Base-by-base conservation (phyloP, 1,284 basidiomycete species). In the Phaffia rhodozyma region DNA sequence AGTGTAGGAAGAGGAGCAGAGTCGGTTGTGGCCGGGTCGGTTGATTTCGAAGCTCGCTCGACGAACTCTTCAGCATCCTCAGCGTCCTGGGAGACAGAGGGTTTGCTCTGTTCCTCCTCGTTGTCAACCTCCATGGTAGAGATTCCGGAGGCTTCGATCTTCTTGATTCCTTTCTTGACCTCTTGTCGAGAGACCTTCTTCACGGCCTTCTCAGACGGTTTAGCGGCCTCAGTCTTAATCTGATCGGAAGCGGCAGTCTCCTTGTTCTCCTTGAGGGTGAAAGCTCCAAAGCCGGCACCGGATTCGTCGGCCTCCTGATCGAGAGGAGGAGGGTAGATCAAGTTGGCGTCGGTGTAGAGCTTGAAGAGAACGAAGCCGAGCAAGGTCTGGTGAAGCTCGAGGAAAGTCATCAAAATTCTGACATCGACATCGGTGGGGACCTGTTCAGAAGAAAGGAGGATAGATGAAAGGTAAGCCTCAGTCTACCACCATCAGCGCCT, bases 291-390 rank as follows among this genome's bases (percentile, higher is more conserved):
- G 18, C 92, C 90, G 51, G 91, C 93, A 5, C 84, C 96, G 54
- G 81, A 80, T 72, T 91, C 92, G 70, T 97, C 91, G 75, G 89
- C 89, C 70, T 81, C 82, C 25, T 79, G 74, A 72, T 98, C 92
- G 62, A 97, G 76, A 27, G 90, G 88, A 2, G 96, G 96, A 27
- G 96, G 96, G 74, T 99, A 99, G 48, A 93, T 85, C 51, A 98
- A 81, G 69, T 90, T 90, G 61, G 83, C 83, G 72, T 97, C 92
- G n/a, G 89, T 87, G 78, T 94, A 99, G 27, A 99, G 83, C 78
- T 97, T 97, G 84, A 91, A 99, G 72, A 97, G 86, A 18, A 93
- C 87, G 72, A 98, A 99, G 23, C 91, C 90, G 55, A 97, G 84
- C 18, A 97, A 78, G 1, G 94, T 98, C 77, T 98, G 93, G 77